phyloP scores from a whole-genome alignment of 2,329 filamentous ascomycete genomes.

The Parastagonospora nodorum region DNA sequence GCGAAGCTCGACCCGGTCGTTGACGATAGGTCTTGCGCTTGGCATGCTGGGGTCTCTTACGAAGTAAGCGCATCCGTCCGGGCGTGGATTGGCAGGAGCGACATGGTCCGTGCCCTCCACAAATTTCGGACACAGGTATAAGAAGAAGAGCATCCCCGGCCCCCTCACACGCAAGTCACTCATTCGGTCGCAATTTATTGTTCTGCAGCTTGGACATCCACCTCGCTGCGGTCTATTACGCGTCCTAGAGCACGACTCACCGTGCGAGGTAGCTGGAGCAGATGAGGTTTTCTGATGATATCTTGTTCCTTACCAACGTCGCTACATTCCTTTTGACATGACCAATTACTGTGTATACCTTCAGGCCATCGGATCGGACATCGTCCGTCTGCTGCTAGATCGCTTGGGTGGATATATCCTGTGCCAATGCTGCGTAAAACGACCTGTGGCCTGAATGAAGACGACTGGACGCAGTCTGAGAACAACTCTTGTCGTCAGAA shows the following conservation, averaged over 20 bases:
- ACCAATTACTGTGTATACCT: too few relatives aligned
- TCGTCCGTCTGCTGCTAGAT: too few relatives aligned
- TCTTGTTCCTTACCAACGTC: constrained; percentile 70
- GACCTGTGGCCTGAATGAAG: too few relatives aligned
- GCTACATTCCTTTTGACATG: constrained; percentile 54
- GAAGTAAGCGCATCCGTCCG: constrained; percentile 17
- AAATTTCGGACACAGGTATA: too few relatives aligned
- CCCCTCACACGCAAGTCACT: constrained; percentile 60
- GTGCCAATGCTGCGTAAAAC: too few relatives aligned
- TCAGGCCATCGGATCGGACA: too few relatives aligned
- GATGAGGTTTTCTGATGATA: constrained; percentile 63
- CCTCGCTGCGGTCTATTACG: constrained; percentile 66
- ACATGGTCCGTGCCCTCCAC: constrained; percentile 34
- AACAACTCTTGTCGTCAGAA: too few relatives aligned
- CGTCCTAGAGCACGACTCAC: constrained; percentile 62
- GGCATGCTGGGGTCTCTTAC: too few relatives aligned
- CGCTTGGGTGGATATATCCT: too few relatives aligned
- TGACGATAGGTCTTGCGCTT: constrained; percentile 20
- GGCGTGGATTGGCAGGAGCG: constrained; percentile 41
- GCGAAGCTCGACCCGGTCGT: constrained; percentile 32
- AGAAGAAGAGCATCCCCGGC: too few relatives aligned
- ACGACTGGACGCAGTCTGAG: too few relatives aligned
- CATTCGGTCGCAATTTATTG: constrained; percentile 66
- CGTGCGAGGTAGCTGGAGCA: constrained; percentile 69
- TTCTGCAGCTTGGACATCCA: constrained; percentile 59